Conservation (phyloP, 2,329 filamentous ascomycete species). For the Pochonia chlamydosporia region DNA sequence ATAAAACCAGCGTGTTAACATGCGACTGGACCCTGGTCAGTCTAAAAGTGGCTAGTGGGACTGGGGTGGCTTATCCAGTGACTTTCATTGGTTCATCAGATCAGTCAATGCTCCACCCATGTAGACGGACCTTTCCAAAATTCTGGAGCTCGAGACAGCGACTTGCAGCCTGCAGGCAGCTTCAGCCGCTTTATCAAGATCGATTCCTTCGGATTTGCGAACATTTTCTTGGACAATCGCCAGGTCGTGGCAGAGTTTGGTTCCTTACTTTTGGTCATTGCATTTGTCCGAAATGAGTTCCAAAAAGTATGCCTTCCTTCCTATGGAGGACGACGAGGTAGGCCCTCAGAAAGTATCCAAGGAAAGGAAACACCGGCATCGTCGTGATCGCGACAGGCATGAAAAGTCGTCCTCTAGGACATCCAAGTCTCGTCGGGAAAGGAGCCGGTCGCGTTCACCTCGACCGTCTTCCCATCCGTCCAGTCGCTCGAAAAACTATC, state of each 20-base stretch:
- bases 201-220: neutral
- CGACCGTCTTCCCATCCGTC: slow-evolving; percentile 16
- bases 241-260: too few species aligned
- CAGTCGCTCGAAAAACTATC: slow-evolving; percentile 35
- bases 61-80: neutral
- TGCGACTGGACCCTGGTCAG: slow-evolving; percentile 3
- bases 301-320: slow-evolving; percentile 61
- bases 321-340: slow-evolving; percentile 62
- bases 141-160: neutral
- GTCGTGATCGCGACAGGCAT: slow-evolving; percentile 20
- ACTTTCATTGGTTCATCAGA: neutral
- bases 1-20: slow-evolving; percentile 32
- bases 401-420: slow-evolving; percentile 22
- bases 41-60: neutral
- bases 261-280: neutral
- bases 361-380: slow-evolving; percentile 33
- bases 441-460: slow-evolving; percentile 29
- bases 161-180: neutral
- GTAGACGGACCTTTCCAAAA: neutral
- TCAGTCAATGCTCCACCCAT: neutral
- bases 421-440: slow-evolving; percentile 21
- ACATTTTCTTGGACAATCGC: too few species aligned
- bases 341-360: slow-evolving; percentile 46
- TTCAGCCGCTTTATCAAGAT: neutral
- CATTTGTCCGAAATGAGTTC: slow-evolving; percentile 33